Evolutionary conservation across 2,329 filamentous ascomycete genomes (phyloP), one percentile per base, ranked within the genome.

Genomic region (Ascochyta pisi): DNA sequence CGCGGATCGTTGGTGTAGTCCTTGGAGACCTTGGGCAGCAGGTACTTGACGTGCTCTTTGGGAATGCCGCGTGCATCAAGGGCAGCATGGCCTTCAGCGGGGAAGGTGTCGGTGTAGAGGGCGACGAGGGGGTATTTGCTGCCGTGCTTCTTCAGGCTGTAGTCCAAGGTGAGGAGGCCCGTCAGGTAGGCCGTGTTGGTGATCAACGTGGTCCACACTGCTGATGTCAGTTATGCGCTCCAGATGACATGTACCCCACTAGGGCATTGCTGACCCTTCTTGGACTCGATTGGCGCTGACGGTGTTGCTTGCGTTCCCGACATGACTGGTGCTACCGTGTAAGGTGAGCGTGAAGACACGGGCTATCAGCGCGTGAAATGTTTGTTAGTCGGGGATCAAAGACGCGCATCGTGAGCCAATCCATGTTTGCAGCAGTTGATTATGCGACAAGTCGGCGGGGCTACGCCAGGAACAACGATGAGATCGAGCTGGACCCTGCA

Each of bases 151-250:
- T 86, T 87, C 65, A 96, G 86, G 40, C 89, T 91, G 77, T 90
- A 85, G 71, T 92, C 84, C 59, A 96, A 88, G 1, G 91, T 92
- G 50, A 96, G 82, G 46, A 96, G 87, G 42, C 92, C 92, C 6
- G 89, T 84, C 58, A 96, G 86, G 76, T 96, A 96, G 67, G 83
- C 82, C 44, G 86, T 86, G 78, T 95, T 96, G 57, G 92, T 96
- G 73, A 96, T 92, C 64, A 96, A 83, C 10, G 88, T 90, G 26
- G 90, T 91, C 91, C 91, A 96, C 73, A 95, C 91, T 91, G 46
- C 31, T 6, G 23, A n/a, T 10, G 27, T 46, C 39, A 50, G 59
- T 53, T 34, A 54, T 47, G 73, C 42, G 31, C 9, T 16, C 24
- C 15, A 39, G 50, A 53, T 44, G 42, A 50, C n/a, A 41, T 35